Percentiles rank a stretch among this genome's conserved stretches.
These are phyloP conservation scores for Nicotiana sylvestris DNA, from an alignment of 257 asterid genomes.

Conservation along the genomic window DNA sequence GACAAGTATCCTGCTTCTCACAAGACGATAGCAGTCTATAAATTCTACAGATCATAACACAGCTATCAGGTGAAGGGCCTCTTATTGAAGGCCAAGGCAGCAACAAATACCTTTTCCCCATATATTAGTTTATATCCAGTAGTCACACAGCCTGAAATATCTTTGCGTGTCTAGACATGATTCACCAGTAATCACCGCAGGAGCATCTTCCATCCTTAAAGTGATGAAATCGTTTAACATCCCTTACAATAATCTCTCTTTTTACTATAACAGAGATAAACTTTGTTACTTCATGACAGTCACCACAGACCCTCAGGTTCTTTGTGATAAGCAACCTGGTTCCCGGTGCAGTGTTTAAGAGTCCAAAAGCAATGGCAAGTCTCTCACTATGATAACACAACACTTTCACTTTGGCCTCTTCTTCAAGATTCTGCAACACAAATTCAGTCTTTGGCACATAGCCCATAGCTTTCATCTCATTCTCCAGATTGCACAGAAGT, in stretches of 20 bases:
- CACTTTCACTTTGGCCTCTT: conserved; percentile 48
- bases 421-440: conserved; percentile 50
- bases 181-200: conserved; percentile 56
- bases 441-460: conserved; percentile 44
- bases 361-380: conserved; percentile 60
- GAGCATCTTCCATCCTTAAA: conserved; percentile 57
- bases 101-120: neutral
- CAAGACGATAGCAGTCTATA: neutral
- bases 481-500: conserved; percentile 44
- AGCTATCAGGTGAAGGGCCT: neutral
- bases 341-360: conserved; percentile 44
- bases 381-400: conserved; percentile 59
- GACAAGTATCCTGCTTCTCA: neutral
- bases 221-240: conserved; percentile 56
- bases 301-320: conserved; percentile 65
- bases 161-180: neutral
- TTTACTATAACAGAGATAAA: conserved; percentile 29
- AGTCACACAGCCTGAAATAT: neutral
- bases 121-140: neutral
- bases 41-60: neutral
- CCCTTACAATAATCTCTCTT: conserved; percentile 39
- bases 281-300: conserved; percentile 48
- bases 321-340: conserved; percentile 48
- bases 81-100: neutral
- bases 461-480: conserved; percentile 50